A percentile compares a stretch with the other conserved stretches of the same genome.
Conservation (phyloP, 495 filamentous ascomycete species). For the Penicillium chermesinum region DNA sequence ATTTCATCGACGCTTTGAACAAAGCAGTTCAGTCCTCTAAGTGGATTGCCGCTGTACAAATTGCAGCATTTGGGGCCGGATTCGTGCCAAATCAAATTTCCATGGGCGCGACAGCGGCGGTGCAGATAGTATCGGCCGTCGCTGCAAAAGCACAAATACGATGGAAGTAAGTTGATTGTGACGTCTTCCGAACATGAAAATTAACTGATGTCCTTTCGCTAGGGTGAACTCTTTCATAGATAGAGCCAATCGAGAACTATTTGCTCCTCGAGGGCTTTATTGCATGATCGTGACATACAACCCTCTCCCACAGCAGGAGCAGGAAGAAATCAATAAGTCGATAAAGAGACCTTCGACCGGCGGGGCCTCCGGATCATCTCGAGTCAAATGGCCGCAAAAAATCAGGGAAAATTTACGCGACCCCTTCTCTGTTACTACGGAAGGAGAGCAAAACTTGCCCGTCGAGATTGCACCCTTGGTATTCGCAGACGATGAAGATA, state of each 20-base stretch:
- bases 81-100: slow-evolving; percentile 14
- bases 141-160: slow-evolving; percentile 14
- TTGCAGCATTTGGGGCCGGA: slow-evolving; percentile 12
- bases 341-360: background rate
- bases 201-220: background rate
- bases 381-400: background rate
- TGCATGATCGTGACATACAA: slow-evolving; percentile 25
- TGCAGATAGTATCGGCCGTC: slow-evolving; percentile 16
- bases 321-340: slow-evolving; percentile 1
- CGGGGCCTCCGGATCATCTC: background rate
- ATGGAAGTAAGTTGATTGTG: slow-evolving; percentile 3
- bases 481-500: background rate
- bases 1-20: slow-evolving; percentile 35
- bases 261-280: slow-evolving; percentile 22
- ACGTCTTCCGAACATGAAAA: background rate
- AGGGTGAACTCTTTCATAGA: slow-evolving; percentile 22
- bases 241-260: slow-evolving; percentile 19
- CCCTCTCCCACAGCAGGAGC: slow-evolving; percentile 8
- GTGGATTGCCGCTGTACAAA: slow-evolving; percentile 15
- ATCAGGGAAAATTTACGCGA: background rate
- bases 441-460: slow-evolving; percentile 3
- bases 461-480: slow-evolving; percentile 1
- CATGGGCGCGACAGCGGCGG: slow-evolving; percentile 11
- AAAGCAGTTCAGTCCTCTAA: slow-evolving; percentile 23
- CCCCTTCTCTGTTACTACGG: background rate